Conservation (phyloP, 345 rosid genomes). For the Heritiera littoralis region DNA sequence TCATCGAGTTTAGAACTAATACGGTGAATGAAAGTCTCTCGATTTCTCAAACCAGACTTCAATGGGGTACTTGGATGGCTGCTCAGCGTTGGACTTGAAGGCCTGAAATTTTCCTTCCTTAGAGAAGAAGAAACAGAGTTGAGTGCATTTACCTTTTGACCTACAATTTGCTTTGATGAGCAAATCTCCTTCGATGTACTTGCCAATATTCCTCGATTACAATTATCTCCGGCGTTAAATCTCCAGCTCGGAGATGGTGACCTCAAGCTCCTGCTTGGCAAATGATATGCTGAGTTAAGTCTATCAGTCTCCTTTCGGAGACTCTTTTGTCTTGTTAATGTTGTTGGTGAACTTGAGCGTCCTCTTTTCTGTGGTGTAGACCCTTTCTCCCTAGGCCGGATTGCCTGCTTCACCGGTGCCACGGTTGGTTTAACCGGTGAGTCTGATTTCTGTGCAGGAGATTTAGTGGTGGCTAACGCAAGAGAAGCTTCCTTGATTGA, state of each 20-base stretch:
- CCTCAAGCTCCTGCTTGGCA: slow-evolving; percentile 59
- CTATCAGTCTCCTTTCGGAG: slow-evolving; percentile 51
- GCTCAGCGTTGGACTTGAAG: slow-evolving; percentile 31
- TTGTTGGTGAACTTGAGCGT: slow-evolving; percentile 64
- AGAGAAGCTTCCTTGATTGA: slow-evolving; percentile 58
- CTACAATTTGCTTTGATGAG: slow-evolving; percentile 40
- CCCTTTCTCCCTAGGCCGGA: slow-evolving; percentile 28
- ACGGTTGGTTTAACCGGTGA: slow-evolving; percentile 19
- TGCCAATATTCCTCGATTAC: slow-evolving; percentile 27
- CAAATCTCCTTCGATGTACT: slow-evolving; percentile 27
- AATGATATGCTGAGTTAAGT: slow-evolving; percentile 25
- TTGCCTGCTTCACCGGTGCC: slow-evolving; percentile 33
- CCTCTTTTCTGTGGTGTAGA: slow-evolving; percentile 48
- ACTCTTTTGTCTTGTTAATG: slow-evolving; percentile 64
- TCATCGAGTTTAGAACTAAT: slow-evolving; percentile 57
- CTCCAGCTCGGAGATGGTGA: slow-evolving; percentile 70
- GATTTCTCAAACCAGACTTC: slow-evolving; percentile 35
- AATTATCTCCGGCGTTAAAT: slow-evolving; percentile 38
- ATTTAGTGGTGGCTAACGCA: slow-evolving; percentile 23
- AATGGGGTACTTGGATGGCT: slow-evolving; percentile 22
- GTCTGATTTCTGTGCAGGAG: background rate
- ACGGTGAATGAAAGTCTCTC: slow-evolving; percentile 57
- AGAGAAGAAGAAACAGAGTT: slow-evolving; percentile 34
- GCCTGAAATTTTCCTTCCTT: slow-evolving; percentile 41
- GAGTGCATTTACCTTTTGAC: slow-evolving; percentile 27